phyloP scores from a whole-genome alignment of 2,329 filamentous ascomycete species.

The Penicillium sp. region DNA sequence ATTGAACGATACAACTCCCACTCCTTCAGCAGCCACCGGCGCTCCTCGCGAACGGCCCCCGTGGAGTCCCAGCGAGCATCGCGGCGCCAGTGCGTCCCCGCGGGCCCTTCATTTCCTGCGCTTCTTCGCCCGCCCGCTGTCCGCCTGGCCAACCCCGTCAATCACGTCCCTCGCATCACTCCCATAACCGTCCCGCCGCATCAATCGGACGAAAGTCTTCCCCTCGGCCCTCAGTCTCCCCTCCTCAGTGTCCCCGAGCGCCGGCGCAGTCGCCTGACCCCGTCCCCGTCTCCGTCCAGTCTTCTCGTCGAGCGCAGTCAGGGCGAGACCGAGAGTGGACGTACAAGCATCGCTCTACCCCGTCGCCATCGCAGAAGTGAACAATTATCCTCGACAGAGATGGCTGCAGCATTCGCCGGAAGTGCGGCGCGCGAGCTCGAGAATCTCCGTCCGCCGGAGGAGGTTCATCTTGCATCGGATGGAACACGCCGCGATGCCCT shows the following conservation, averaged over 20 bases:
- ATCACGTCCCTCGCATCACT: conserved; percentile 61
- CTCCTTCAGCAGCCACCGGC: no score
- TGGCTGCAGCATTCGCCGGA: conserved; percentile 31
- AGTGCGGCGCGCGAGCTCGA: conserved; percentile 32
- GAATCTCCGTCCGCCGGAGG: conserved; percentile 35
- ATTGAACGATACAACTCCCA: conserved; percentile 15
- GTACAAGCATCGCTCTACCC: conserved; percentile 59
- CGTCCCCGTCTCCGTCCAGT: conserved; percentile 49
- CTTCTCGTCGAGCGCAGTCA: conserved; percentile 54
- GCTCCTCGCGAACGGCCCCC: conserved; percentile 9
- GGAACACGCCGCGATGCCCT: conserved; percentile 29
- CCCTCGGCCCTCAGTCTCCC: conserved; percentile 49
- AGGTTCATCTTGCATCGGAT: conserved; percentile 33
- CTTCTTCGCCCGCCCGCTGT: conserved; percentile 48
- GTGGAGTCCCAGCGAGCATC: conserved; percentile 28
- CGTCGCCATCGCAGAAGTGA: conserved; percentile 44
- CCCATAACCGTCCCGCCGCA: conserved; percentile 49
- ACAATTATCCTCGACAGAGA: conserved; percentile 25
- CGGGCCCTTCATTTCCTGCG: conserved; percentile 27
- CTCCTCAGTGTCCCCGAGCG: conserved; percentile 62
- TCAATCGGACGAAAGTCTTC: conserved; percentile 40
- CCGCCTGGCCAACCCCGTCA: conserved; percentile 65
- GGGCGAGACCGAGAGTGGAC: conserved; percentile 51
- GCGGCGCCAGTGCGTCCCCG: conserved; percentile 30
- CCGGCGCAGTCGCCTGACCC: conserved; percentile 57